Base-by-base conservation (phyloP, 805 yeast genomes). In the Yarrowia osloensis region DNA sequence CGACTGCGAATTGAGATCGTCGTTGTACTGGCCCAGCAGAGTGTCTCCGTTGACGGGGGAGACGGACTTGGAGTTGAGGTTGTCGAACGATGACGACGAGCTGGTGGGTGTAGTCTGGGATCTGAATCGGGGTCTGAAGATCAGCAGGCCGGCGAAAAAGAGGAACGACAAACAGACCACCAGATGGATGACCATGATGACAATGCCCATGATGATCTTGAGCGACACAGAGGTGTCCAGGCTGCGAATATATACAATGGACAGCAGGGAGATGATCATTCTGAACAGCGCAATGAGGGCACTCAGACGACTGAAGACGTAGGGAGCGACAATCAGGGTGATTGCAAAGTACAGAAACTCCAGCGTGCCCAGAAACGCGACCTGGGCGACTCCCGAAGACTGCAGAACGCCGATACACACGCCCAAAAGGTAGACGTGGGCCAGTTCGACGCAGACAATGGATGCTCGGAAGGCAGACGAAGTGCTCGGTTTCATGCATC, bases 381-480 rank as follows among this genome's bases (percentile, higher is more conserved):
- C 67, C 65, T 77, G 79, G 1, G 80, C 79, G 6, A 73, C 66
- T 9, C 79, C 80, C 0, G 77, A 74, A 6, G 61, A 57, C 63
- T 77, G 79, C 8, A 73, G 55, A 3, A 71, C 77, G 1, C 79
- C 79, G 52, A 77, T 65, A 6, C 49, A 39, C 11, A 57, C 37
- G n/a, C 37, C 63, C 3, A 39, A 29, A 15, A 57, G 63, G 17
- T 17, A 57, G 9, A 57, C 63, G 26, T 57, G 63, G 19, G 6
- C 37, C 21, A 57, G 47, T 7, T 57, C 49, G 9, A 57, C 49
- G 13, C 24, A n/a, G 26, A 57, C 26, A n/a, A 57, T 29, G 35
- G 63, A 24, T 2, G 63, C 63, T 19, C 49, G 21, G 33, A 57
- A 57, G 12, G 49, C 12, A 9, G 26, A 24, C 11, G 61, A 40